Conservation (phyloP, 140 eudicot genomes). For the Oenanthe javanica region DNA sequence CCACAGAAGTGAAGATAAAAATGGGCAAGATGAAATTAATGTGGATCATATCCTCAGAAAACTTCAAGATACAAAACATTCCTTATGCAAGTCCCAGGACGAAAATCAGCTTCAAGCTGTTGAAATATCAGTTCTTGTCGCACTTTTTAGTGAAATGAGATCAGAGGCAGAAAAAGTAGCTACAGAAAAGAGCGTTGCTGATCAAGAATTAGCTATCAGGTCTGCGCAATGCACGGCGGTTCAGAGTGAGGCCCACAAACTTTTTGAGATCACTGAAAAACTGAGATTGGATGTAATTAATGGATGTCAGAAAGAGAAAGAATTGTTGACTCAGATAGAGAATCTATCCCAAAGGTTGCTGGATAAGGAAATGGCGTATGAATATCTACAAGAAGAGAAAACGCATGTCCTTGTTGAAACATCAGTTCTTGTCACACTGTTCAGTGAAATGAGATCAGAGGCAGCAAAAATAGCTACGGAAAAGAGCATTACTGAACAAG, state of each 20-base stretch:
- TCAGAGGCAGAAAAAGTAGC: slow-evolving; percentile 31
- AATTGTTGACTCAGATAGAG: slow-evolving; percentile 33
- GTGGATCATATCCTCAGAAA: slow-evolving; percentile 28
- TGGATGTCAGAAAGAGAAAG: slow-evolving; percentile 37
- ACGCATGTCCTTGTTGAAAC: slow-evolving; percentile 37
- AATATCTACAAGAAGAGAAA: slow-evolving; percentile 41
- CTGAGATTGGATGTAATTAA: slow-evolving; percentile 39
- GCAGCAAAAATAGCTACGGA: slow-evolving; percentile 30
- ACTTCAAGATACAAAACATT: slow-evolving; percentile 33
- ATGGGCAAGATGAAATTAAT: slow-evolving; percentile 34
- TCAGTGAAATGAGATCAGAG: slow-evolving; percentile 31
- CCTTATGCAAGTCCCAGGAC: slow-evolving; percentile 40
- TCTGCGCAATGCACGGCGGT: slow-evolving; percentile 25
- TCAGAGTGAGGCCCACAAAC: slow-evolving; percentile 37
- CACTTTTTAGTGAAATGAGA: slow-evolving; percentile 46
- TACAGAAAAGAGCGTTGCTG: slow-evolving; percentile 33
- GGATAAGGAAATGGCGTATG: slow-evolving; percentile 38
- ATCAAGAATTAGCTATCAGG: slow-evolving; percentile 27
- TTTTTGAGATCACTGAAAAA: slow-evolving; percentile 42
- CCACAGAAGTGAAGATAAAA: slow-evolving; percentile 20
- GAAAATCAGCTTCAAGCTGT: slow-evolving; percentile 39
- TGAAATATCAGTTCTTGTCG: slow-evolving; percentile 28
- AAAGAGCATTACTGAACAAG: slow-evolving; percentile 34
- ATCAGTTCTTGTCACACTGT: slow-evolving; percentile 35
- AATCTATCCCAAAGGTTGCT: slow-evolving; percentile 36